Evolutionary conservation across 2,329 filamentous ascomycete species (phyloP).

Genomic region (Hypomyces rosellus): DNA sequence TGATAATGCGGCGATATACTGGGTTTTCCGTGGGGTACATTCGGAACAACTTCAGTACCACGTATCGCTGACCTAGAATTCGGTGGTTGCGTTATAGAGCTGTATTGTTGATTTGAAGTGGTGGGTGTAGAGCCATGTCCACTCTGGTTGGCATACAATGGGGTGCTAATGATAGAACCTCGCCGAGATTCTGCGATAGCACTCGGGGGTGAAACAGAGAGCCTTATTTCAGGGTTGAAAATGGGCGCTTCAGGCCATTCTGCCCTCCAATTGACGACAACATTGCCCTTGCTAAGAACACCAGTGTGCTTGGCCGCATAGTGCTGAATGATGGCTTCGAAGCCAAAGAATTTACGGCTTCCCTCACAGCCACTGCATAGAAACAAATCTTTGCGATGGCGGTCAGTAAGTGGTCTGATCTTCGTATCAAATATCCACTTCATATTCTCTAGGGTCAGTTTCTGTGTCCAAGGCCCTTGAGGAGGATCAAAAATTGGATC

Average conservation of each 20-base stretch:
- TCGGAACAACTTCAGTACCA: background rate
- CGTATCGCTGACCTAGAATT: background rate
- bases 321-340: conserved; percentile 76
- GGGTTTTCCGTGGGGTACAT: background rate
- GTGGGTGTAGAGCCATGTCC: background rate
- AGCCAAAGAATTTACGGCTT: conserved; percentile 62
- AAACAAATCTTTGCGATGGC: conserved; percentile 64
- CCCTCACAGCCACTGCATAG: conserved; percentile 64
- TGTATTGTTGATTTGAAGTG: background rate
- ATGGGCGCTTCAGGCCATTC: conserved; percentile 74
- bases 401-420: conserved; percentile 62
- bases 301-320: conserved; percentile 76
- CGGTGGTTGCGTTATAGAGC: background rate
- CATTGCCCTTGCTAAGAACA: conserved; percentile 60
- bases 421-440: conserved; percentile 78
- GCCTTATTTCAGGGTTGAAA: conserved; percentile 52
- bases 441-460: conserved; percentile 75
- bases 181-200: background rate
- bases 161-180: background rate
- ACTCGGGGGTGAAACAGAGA: background rate
- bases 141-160: background rate
- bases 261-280: conserved; percentile 72
- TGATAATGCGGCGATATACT: background rate
- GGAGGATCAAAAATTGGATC: conserved; percentile 41
- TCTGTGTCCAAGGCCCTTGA: conserved; percentile 50